These are phyloP conservation scores for Hirsutella minnesotensis DNA, from an alignment of 2,329 filamentous ascomycete species.

Conservation along the genomic window DNA sequence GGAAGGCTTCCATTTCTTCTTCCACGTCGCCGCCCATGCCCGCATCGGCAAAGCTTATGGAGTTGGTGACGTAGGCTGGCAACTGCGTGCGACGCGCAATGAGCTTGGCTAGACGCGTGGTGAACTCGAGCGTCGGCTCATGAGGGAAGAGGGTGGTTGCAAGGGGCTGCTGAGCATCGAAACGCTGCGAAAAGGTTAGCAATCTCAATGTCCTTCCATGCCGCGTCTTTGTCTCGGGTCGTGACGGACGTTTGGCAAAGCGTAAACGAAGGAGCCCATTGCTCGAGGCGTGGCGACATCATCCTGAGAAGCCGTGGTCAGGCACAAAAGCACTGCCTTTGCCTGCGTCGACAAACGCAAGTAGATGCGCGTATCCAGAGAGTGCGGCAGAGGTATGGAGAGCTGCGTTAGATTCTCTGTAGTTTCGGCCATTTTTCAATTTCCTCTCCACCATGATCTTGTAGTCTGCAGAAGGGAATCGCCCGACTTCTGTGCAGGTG, in stretches of 20 bases:
- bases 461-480: background rate
- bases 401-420: conserved; percentile 16
- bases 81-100: conserved; percentile 59
- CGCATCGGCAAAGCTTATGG: conserved; percentile 62
- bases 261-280: conserved; percentile 88
- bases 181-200: conserved; percentile 24
- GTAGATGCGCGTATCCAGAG: conserved; percentile 49
- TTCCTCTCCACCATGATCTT: background rate
- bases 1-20: conserved; percentile 88
- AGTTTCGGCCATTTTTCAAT: background rate
- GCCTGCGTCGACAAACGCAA: conserved; percentile 45
- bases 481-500: background rate
- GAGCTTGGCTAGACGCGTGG: conserved; percentile 72
- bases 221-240: background rate
- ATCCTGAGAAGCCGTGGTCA: conserved; percentile 45
- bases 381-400: conserved; percentile 47
- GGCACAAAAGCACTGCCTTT: conserved; percentile 47
- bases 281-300: conserved; percentile 36
- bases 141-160: conserved; percentile 70
- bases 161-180: conserved; percentile 49
- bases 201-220: background rate
- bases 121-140: conserved; percentile 72
- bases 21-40: conserved; percentile 73
- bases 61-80: conserved; percentile 86
- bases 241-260: conserved; percentile 65